Evolutionary conservation across 2,329 filamentous ascomycete genomes (phyloP).

Genomic region (Pseudofabraea citricarpa): DNA sequence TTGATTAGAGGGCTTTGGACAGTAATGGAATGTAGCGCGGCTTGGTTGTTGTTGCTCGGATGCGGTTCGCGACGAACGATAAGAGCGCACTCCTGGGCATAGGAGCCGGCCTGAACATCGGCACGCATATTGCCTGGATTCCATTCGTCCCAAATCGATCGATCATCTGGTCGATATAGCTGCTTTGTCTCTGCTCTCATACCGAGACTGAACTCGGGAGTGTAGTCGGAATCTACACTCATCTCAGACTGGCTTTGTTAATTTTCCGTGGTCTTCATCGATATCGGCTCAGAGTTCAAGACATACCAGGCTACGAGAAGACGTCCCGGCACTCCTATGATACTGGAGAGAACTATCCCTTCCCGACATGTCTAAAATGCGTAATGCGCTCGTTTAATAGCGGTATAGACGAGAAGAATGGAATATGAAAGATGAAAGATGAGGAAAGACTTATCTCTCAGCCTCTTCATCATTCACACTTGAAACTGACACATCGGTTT

Average conservation of each 20-base stretch:
- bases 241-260: conserved; percentile 3
- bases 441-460: too few species aligned
- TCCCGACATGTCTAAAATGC: conserved; percentile 1
- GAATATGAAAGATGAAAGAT: not conserved
- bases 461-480: not conserved
- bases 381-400: not conserved
- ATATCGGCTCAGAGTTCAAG: not conserved
- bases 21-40: conserved; percentile 25
- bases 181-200: conserved; percentile 11
- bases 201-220: not conserved
- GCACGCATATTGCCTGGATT: conserved; percentile 4
- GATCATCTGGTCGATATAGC: conserved; percentile 13
- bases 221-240: conserved; percentile 11
- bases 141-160: conserved; percentile 14
- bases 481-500: not conserved
- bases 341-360: conserved; percentile 7
- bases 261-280: not conserved
- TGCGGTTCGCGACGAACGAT: conserved; percentile 19
- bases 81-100: conserved; percentile 16
- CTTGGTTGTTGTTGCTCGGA: conserved; percentile 13
- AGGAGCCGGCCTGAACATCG: conserved; percentile 10
- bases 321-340: conserved; percentile 4
- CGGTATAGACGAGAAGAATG: not conserved
- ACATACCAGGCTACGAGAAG: conserved; percentile 3
- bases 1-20: conserved; percentile 30